Evolutionary conservation across 805 yeast genomes (phyloP).

Genomic region (baker's yeast (Saccharomyces cerevisiae)): DNA sequence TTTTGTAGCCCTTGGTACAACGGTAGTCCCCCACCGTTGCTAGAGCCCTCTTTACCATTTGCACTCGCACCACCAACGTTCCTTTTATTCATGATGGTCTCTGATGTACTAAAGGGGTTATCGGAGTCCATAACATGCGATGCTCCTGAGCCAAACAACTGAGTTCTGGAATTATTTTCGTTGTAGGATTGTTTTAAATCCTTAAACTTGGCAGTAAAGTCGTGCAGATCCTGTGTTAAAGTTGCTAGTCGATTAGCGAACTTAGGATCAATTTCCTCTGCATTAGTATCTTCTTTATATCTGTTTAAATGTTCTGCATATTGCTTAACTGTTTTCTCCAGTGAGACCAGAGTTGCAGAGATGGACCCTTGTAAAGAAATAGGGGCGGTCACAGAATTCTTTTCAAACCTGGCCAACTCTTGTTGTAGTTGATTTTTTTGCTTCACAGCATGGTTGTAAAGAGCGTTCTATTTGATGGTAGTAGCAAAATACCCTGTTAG

Average conservation of each 20-base stretch:
- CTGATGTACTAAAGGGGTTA: neutral
- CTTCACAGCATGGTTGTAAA: slow-evolving; percentile 83
- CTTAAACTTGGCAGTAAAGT: slow-evolving; percentile 28
- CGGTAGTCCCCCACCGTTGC: slow-evolving; percentile 9
- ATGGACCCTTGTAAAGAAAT: slow-evolving; percentile 58
- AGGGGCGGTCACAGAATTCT: slow-evolving; percentile 56
- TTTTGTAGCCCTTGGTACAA: slow-evolving; percentile 57
- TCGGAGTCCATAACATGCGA: neutral
- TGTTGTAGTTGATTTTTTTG: slow-evolving; percentile 66
- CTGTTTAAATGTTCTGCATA: slow-evolving; percentile 38
- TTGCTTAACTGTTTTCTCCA: slow-evolving; percentile 68
- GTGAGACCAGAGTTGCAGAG: slow-evolving; percentile 57
- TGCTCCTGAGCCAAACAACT: slow-evolving; percentile 13
- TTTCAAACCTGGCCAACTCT: slow-evolving; percentile 61
- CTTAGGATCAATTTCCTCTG: slow-evolving; percentile 31
- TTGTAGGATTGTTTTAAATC: slow-evolving; percentile 27
- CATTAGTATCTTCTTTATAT: slow-evolving; percentile 36
- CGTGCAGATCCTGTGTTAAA: slow-evolving; percentile 38
- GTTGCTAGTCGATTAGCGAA: slow-evolving; percentile 52
- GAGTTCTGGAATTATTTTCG: slow-evolving; percentile 19
- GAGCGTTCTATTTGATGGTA: slow-evolving; percentile 52
- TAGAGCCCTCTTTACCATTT: slow-evolving; percentile 18
- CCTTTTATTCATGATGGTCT: slow-evolving; percentile 24
- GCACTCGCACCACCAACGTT: slow-evolving; percentile 14
- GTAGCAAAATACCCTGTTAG: neutral